A percentile compares a stretch with the other conserved stretches of the same genome.
These are phyloP conservation scores for Eutypa lata DNA, from an alignment of 2,329 filamentous ascomycete genomes.

Conservation along the genomic window DNA sequence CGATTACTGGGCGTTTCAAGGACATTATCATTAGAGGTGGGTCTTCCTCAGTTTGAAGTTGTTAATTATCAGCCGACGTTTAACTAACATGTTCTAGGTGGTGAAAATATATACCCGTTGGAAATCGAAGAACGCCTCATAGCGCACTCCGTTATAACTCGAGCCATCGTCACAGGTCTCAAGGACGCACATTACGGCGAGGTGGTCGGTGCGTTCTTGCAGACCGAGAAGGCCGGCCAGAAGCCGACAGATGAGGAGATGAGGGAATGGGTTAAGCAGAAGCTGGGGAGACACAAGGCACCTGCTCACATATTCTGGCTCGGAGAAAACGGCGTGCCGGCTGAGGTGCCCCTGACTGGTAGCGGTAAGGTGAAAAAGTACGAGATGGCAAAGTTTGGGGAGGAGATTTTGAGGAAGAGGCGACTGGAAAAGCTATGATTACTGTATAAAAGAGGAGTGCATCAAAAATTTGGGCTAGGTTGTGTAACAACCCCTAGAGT, in stretches of 20 bases:
- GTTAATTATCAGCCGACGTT: neutral
- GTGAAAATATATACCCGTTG: slow-evolving; percentile 71
- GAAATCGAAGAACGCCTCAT: slow-evolving; percentile 74
- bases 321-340: slow-evolving; percentile 56
- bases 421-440: slow-evolving; percentile 43
- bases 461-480: no score
- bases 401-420: slow-evolving; percentile 50
- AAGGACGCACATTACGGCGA: slow-evolving; percentile 71
- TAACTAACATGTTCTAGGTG: slow-evolving; percentile 32
- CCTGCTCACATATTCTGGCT: slow-evolving; percentile 76
- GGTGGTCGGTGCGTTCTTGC: slow-evolving; percentile 65
- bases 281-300: slow-evolving; percentile 64
- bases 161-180: slow-evolving; percentile 69
- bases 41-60: no score
- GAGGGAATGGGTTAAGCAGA: slow-evolving; percentile 59
- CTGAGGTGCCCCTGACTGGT: slow-evolving; percentile 61
- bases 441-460: no score
- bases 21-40: slow-evolving; percentile 76
- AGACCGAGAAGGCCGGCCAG: slow-evolving; percentile 25
- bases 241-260: slow-evolving; percentile 51
- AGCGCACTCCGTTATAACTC: slow-evolving; percentile 56
- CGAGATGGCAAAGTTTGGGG: slow-evolving; percentile 56
- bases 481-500: no score
- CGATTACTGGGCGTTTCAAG: slow-evolving; percentile 73
- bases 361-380: slow-evolving; percentile 71